Evolutionary conservation across 148 eudicot species (phyloP).

Genomic region (Chenopodium suecicum): DNA sequence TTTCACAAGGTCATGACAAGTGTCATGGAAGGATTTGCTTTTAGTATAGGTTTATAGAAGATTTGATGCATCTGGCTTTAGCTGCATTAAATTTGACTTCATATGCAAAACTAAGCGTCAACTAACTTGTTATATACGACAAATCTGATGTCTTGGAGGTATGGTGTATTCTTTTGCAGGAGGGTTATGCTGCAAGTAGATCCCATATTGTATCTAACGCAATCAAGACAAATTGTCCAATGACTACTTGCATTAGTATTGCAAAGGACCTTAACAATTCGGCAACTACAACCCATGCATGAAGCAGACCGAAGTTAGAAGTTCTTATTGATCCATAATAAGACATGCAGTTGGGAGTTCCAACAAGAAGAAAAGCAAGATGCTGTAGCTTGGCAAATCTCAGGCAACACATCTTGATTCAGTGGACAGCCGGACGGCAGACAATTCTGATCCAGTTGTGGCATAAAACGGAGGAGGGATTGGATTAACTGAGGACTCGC

Average conservation of each 20-base stretch:
- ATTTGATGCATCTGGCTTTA: neutral
- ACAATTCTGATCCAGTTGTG: neutral
- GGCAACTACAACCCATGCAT: neutral
- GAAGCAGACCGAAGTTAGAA: neutral
- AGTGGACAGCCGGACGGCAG: neutral
- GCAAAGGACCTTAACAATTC: constrained; percentile 46
- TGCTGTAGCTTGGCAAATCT: neutral
- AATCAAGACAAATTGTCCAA: constrained; percentile 86
- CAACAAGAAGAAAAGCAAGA: neutral
- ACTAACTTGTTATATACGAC: neutral
- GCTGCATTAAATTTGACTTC: neutral
- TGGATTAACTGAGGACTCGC: neutral
- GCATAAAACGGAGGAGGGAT: neutral
- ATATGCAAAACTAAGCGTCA: neutral
- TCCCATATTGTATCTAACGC: constrained; percentile 78
- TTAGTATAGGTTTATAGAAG: too few relatives aligned
- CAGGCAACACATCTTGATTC: neutral
- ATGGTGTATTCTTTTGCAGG: constrained; percentile 42
- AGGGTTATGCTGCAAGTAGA: constrained; percentile 74
- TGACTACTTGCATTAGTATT: constrained; percentile 59
- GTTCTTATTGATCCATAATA: neutral
- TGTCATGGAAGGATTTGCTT: too few relatives aligned
- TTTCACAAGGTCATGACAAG: too few relatives aligned
- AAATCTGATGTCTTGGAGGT: neutral
- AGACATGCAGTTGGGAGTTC: neutral